phyloP scores from a whole-genome alignment of 371 early-diverging fungal species.

The Mortierella sp. region DNA sequence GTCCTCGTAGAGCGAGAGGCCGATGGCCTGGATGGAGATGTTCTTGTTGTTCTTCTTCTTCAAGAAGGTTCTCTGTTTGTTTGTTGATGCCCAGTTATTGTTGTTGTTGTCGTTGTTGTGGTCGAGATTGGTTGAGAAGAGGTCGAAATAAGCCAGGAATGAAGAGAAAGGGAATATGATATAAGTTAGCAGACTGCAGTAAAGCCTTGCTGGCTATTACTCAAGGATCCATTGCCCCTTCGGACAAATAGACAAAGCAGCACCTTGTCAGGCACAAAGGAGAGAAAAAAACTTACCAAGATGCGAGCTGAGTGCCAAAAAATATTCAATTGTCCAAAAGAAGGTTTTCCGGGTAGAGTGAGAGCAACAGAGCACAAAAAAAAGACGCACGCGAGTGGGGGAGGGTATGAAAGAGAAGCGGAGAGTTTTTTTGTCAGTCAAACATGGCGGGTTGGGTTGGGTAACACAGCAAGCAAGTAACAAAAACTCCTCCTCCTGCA shows the following conservation, averaged over 20 bases:
- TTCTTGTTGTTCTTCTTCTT: conserved; percentile 77
- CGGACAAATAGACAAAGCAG: not conserved
- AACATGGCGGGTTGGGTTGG: not conserved
- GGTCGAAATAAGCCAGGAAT: not conserved
- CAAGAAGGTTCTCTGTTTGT: conserved; percentile 73
- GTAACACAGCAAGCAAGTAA: not conserved
- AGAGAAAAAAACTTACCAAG: conserved; percentile 41
- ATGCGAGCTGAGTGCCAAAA: conserved; percentile 52
- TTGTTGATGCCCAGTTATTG: not conserved
- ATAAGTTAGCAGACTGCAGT: not conserved
- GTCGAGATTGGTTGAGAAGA: not conserved
- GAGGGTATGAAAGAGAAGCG: not conserved
- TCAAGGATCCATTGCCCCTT: too few species aligned
- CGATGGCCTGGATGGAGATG: conserved; percentile 85
- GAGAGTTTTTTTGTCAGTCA: conserved; percentile 2
- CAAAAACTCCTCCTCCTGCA: not conserved
- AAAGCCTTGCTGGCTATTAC: not conserved
- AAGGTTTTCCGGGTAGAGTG: conserved; percentile 14
- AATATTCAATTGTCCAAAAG: not conserved
- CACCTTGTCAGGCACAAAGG: not conserved
- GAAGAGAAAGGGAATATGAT: too few species aligned
- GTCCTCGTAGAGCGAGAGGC: conserved; percentile 83
- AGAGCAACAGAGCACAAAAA: too few species aligned
- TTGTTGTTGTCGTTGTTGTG: not conserved
- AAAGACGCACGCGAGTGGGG: conserved; percentile 23